Evolutionary conservation across 2,329 filamentous ascomycete species (phyloP), one percentile per base, ranked within the genome.

Genomic region (Neurospora sp.): DNA sequence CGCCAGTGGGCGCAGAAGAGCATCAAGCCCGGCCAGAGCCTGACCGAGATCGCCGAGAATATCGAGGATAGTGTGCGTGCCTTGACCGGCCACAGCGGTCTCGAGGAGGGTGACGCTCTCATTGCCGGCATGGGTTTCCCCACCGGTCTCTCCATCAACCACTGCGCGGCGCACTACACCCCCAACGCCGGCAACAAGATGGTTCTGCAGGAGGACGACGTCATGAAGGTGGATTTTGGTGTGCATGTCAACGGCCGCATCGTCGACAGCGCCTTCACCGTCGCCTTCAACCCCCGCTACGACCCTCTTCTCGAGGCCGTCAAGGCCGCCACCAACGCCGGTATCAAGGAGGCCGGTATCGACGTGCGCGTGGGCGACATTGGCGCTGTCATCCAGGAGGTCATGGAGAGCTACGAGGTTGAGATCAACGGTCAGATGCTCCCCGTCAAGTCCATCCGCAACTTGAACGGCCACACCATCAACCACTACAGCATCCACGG

Each of bases 361-460:
- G 94, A 97, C 78, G 93, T 93, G 66, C 90, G 94, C 70, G 90
- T 97, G 76, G 90, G 91, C 73, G 93, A 97, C 76, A 92, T 97
- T 73, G 92, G 93, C 71, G 91, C 87, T 10, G 85, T 88, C 19
- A 95, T 97, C 76, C 93, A 97, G 81, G 93, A 97, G 81, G 88
- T 91, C 38, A 97, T 97, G 93, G 93, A 97, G 82, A 94, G 91
- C 80, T 96, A 95, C 81, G 93, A 97, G 82, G 87, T 95, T 68
- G 92, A 96, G 79, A 87, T 96, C 74, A 89, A 91, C 79, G 93
- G 93, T 72, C 88, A 87, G 52, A 93, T 89, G 13, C 88, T 92
- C 77, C 93, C 91, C 0, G 86, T 96, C 79, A 96, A 96, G 83
- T 86, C 90, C 73, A 95, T 97, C 78, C 90, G 91, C 74, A 96